Base-by-base conservation (phyloP, 1,284 basidiomycete species). In the Trichosporon faecale region DNA sequence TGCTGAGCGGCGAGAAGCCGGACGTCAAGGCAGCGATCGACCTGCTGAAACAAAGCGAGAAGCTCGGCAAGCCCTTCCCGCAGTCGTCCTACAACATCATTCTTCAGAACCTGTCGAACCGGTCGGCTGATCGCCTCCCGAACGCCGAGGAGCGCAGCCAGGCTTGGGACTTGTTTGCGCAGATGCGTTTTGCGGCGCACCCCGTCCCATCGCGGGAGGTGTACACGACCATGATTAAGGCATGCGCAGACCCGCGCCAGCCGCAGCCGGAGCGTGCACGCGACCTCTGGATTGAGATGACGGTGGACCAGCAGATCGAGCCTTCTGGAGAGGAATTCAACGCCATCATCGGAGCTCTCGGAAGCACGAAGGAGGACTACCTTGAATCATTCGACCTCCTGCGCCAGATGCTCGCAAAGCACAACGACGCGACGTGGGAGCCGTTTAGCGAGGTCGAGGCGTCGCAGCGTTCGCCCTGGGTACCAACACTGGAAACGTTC, bases 171-270 rank as follows among this genome's bases (percentile, higher is more conserved):
- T 86, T 98, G 27, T 98, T 94, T 80, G 86, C 92, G 2, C 95
- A 98, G 80, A 97, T 98, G 93, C 92, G 97, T 66, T 92, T 98
- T 67, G 91, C 92, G 6, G 93, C 95, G 0, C 94, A 99, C 78
- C 90, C 94, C 0, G 84, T 85, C 2, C 95, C 96, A 0, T 89
- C 92, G 72, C 85, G 86, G 2, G 82, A 87, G 18, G 83, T 95
- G 5, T 99, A 95, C 82, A 88, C 90, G 0, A 81, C 89, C 29
- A 97, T 99, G 93, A 95, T 99, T 76, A 87, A 88, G 0, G 91
- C 93, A 0, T 98, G 96, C 75, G 91, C 90, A 0, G 84, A 86
- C 46, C 76, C 85, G 0, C 77, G 80, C 2, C 83, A 85, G 40
- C 88, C 91, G 1, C 91, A 96, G 75, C 92, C 94, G 0, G 94